Evolutionary conservation across 1,139 yeast genomes (phyloP).

Genomic region (Nakaseomyces delphensis): DNA sequence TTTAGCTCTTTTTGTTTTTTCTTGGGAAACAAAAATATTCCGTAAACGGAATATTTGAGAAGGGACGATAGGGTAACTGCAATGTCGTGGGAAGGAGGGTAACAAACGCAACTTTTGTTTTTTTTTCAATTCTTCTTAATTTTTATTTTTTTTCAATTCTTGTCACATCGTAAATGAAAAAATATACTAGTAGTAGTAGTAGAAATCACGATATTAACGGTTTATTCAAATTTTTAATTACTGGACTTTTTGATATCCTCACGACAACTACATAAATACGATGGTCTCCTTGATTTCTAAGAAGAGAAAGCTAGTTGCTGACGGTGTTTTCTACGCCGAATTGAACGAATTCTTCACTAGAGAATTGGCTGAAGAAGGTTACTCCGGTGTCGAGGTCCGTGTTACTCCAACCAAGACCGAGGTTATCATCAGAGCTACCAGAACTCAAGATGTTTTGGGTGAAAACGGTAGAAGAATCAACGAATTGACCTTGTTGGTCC

Average conservation of each 20-base stretch:
- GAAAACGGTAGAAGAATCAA: constrained; percentile 99
- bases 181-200: no score
- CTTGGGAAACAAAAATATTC: no score
- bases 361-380: constrained; percentile 99
- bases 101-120: no score
- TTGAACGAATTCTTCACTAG: constrained; percentile 99
- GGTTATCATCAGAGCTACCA: constrained; percentile 97
- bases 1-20: background rate
- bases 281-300: constrained; percentile 67
- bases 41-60: background rate
- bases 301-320: constrained; percentile 93
- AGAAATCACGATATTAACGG: no score
- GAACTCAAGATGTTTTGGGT: constrained; percentile 98
- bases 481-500: constrained; percentile 94
- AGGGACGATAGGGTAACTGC: no score
- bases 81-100: no score
- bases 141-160: no score
- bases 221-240: no score
- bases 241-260: no score
- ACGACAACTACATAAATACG: constrained; percentile 21
- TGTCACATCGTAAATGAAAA: no score
- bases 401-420: constrained; percentile 97
- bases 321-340: constrained; percentile 99
- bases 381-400: constrained; percentile 99
- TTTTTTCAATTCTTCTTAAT: background rate